A percentile compares a stretch with the other conserved stretches of the same genome.
phyloP scores from a whole-genome alignment of 1,284 basidiomycete genomes.

The Ceratobasidium sp. region DNA sequence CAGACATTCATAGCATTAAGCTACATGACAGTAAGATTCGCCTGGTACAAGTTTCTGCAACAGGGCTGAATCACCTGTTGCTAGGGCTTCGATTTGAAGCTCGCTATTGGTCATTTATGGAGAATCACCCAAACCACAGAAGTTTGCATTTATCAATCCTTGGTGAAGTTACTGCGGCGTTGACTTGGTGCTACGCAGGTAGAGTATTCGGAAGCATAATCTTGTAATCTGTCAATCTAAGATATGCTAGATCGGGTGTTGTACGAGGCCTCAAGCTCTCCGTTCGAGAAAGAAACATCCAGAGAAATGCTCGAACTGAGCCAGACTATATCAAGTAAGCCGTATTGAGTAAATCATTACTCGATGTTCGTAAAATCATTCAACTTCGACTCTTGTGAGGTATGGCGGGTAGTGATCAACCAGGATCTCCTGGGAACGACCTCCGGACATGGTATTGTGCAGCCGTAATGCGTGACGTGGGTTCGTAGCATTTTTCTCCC shows the following conservation, averaged over 20 bases:
- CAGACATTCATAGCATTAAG: background rate
- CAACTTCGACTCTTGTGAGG: background rate
- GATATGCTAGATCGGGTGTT: background rate
- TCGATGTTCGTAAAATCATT: background rate
- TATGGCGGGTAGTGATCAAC: background rate
- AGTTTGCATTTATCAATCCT: background rate
- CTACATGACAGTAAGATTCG: no score
- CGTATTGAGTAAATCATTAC: background rate
- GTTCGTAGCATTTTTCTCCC: background rate
- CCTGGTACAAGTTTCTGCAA: no score
- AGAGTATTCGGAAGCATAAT: background rate
- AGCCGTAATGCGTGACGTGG: background rate
- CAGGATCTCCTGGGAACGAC: background rate
- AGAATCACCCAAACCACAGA: conserved; percentile 33
- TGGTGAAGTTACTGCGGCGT: conserved; percentile 21
- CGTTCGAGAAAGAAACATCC: conserved; percentile 3
- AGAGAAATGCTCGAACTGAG: conserved; percentile 2
- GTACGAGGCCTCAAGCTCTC: background rate
- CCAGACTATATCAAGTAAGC: background rate
- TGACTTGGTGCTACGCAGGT: conserved; percentile 40
- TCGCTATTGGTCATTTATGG: conserved; percentile 36
- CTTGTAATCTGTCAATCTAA: background rate
- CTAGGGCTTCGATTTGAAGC: conserved; percentile 6
- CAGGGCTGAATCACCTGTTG: background rate
- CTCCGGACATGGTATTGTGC: conserved; percentile 7